Evolutionary conservation across 2,329 filamentous ascomycete genomes (phyloP).

Genomic region (Thermochaetoides dissita): DNA sequence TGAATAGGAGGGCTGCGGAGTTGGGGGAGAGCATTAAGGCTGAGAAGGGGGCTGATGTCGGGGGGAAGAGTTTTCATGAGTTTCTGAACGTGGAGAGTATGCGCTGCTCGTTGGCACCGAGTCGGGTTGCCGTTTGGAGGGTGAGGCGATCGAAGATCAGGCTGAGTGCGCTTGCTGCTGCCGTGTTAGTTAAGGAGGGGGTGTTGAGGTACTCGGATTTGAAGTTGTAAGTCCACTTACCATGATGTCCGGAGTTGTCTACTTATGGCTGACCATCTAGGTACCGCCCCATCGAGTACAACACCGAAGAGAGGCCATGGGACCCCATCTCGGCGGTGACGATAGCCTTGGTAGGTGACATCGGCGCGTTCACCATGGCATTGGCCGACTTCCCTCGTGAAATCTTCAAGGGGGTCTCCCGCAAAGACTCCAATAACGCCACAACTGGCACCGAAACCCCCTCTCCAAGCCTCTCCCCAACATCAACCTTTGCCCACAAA

Average conservation of each 20-base stretch:
- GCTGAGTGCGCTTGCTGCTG: slow-evolving; percentile 60
- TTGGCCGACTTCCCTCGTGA: slow-evolving; percentile 58
- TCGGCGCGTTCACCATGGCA: slow-evolving; percentile 68
- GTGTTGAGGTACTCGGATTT: slow-evolving; percentile 55
- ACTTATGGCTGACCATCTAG: slow-evolving; percentile 20
- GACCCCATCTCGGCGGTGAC: slow-evolving; percentile 69
- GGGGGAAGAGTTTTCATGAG: slow-evolving; percentile 56
- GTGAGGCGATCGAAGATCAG: slow-evolving; percentile 52
- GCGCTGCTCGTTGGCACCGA: slow-evolving; percentile 55
- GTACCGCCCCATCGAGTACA: slow-evolving; percentile 48
- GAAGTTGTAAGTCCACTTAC: slow-evolving; percentile 58
- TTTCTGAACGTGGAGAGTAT: slow-evolving; percentile 53
- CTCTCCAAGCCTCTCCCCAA: no score
- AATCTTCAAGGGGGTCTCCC: slow-evolving; percentile 29
- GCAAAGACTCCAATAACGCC: neutral
- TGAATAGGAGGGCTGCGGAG: slow-evolving; percentile 38
- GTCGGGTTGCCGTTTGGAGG: slow-evolving; percentile 59
- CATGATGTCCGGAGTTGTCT: no score
- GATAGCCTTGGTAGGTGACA: slow-evolving; percentile 66
- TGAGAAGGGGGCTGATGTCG: slow-evolving; percentile 44
- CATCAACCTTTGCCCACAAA: no score
- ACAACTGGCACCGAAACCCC: no score
- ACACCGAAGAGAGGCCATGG: slow-evolving; percentile 62
- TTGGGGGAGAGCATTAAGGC: slow-evolving; percentile 51
- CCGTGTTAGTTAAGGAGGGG: slow-evolving; percentile 50